phyloP scores from a whole-genome alignment of 345 rosid genomes.

The Syzygium aromaticum region DNA sequence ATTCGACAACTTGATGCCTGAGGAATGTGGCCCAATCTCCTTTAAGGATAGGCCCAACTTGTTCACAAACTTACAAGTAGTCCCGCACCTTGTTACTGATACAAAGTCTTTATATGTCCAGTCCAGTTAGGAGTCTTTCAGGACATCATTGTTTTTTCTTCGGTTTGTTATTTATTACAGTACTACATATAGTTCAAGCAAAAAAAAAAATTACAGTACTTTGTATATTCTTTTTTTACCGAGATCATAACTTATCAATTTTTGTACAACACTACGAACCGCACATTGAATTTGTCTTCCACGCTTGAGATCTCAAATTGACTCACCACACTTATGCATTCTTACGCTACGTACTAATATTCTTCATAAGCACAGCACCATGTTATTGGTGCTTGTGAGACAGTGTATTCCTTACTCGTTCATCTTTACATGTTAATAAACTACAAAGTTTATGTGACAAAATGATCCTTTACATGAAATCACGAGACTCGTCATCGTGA shows the following conservation, averaged over 20 bases:
- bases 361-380: not conserved
- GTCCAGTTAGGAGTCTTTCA: not conserved
- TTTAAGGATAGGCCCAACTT: not conserved
- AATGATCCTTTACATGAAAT: not conserved
- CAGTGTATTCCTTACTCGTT: not conserved
- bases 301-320: not conserved
- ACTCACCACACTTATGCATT: not conserved
- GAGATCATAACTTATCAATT: not conserved
- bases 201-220: fast-evolving
- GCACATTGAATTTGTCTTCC: not conserved
- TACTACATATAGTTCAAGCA: not conserved
- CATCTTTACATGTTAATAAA: not conserved
- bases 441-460: not conserved
- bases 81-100: no score
- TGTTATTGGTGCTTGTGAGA: not conserved
- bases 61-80: not conserved
- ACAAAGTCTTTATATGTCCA: not conserved
- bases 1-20: not conserved
- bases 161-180: not conserved
- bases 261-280: not conserved
- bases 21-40: not conserved
- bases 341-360: not conserved
- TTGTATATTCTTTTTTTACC: not conserved
- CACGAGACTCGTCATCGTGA: not conserved
- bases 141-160: not conserved